Evolutionary conservation across 2,329 filamentous ascomycete species (phyloP), one percentile per base, ranked within the genome.

Genomic region (Colletotrichum echinochloae): DNA sequence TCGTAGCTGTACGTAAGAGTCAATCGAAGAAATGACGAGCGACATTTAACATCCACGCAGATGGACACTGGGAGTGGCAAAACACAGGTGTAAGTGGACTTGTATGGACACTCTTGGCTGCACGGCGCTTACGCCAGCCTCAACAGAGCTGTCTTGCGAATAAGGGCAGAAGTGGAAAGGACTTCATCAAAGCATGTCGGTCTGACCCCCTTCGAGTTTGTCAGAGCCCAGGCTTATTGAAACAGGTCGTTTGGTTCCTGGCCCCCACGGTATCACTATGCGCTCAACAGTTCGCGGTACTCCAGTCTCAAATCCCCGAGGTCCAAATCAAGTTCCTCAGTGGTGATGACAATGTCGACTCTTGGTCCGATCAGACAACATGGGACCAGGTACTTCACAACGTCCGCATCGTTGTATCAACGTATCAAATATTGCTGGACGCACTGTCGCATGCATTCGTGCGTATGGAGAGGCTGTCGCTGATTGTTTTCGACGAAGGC

Each of bases 401-500:
- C 57, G 85, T 92, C 28, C 86, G 88, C 1, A 84, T 97, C n/a
- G 88, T 97, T 6, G 86, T 97, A 1, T 94, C 92, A 0, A 96
- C 94, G 0, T 90, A 91, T 70, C 90, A 92, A 70, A 86, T 97
- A 1, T 84, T 97, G 16, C 82, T 89, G 3, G 92, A 97, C 79
- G 93, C 93, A 3, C 83, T 97, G 49, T 83, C 81, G 1, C 93
- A 96, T 80, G 92, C 86, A 0, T 97, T 97, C 77, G 87, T 97
- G 2, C 83, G 78, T 1, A 86, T 97, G 75, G 77, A 83, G 0
- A 83, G 83, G 2, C 79, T 97, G 28, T 85, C 90, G 6, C 82
- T 97, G 5, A 81, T 97, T 20, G 86, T 97, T 0, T 92, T 97
- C 74, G 94, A 97, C 76, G 94, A 97, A 89, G 93, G 93, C 91